Evolutionary conservation across 345 rosid species (phyloP).

Genomic region (Populus pruinosa): DNA sequence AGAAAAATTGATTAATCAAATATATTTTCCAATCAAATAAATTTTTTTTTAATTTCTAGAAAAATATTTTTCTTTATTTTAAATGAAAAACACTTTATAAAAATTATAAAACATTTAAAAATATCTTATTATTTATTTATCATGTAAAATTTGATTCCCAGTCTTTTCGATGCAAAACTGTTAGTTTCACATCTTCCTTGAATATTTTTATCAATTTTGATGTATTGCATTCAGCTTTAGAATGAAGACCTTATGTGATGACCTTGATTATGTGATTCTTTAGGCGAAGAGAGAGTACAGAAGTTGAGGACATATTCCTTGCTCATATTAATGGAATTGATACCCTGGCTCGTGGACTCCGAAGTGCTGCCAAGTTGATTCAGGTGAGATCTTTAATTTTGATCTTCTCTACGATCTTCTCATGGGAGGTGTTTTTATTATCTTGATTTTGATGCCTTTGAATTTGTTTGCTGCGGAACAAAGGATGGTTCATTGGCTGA

Average conservation of each 20-base stretch:
- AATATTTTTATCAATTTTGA: background rate
- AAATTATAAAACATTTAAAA: too few species aligned
- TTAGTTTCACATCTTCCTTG: slow-evolving; percentile 23
- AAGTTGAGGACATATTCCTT: slow-evolving; percentile 88
- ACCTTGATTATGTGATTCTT: slow-evolving; percentile 5
- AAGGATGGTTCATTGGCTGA: slow-evolving; percentile 70
- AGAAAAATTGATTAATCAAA: too few species aligned
- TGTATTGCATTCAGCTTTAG: background rate
- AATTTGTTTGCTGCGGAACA: background rate
- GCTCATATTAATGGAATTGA: slow-evolving; percentile 91
- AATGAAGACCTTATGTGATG: background rate
- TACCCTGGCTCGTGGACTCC: slow-evolving; percentile 84
- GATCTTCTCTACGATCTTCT: background rate
- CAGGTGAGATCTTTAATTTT: slow-evolving; percentile 41
- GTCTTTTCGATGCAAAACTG: slow-evolving; percentile 85
- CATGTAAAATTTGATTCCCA: too few species aligned
- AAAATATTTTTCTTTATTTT: too few species aligned
- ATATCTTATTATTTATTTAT: too few species aligned
- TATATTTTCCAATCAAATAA: too few species aligned
- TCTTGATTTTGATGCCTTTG: slow-evolving; percentile 2
- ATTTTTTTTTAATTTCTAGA: too few species aligned
- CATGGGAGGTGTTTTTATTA: background rate
- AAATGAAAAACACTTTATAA: too few species aligned
- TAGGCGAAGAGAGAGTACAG: slow-evolving; percentile 95
- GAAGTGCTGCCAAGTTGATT: slow-evolving; percentile 74